Base-by-base conservation (phyloP, 148 eudicot genomes). In the Cornus florida region DNA sequence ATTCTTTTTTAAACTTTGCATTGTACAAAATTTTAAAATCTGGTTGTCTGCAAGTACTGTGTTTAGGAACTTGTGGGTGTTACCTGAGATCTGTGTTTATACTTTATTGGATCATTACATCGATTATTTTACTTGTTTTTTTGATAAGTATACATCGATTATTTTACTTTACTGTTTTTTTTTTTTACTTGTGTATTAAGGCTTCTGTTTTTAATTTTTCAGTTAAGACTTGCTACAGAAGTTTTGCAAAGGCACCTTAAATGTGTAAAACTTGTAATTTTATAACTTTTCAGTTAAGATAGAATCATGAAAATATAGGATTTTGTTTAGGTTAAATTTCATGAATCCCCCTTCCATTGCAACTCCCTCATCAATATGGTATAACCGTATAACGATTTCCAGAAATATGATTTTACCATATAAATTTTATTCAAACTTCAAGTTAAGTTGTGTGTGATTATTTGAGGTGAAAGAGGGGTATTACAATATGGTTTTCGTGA, bases 121-220 rank as follows among this genome's bases (percentile, higher is more conserved):
- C 23, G 60, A 62, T 48, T 33, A 16, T 39, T 74, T 69, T 57
- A 6, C 22, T 74, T 65, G 71, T 33, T n/a, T n/a, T n/a, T n/a
- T n/a, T n/a, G n/a, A n/a, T n/a, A n/a, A n/a, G n/a, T n/a, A n/a
- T 17, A 14, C 19, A 33, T 22, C 23, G 60, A 62, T 48, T 33
- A 16, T 39, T 74, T 69, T 57, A 6, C n/a, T n/a, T n/a, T n/a
- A n/a, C n/a, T n/a, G n/a, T n/a, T n/a, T n/a, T n/a, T n/a, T n/a
- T n/a, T n/a, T n/a, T n/a, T n/a, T n/a, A n/a, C 22, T 74, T 65
- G 71, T 33, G n/a, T 38, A 35, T 14, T 50, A 62, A 64, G 75
- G 41, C 57, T 41, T 75, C 70, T 75, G 77, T 75, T 75, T 39
- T 60, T 62, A 22, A 10, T 23, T 38, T 38, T 74, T 62, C 68